phyloP scores from a whole-genome alignment of 1,139 yeast species.

The Groenewaldozyma auringiensis region DNA sequence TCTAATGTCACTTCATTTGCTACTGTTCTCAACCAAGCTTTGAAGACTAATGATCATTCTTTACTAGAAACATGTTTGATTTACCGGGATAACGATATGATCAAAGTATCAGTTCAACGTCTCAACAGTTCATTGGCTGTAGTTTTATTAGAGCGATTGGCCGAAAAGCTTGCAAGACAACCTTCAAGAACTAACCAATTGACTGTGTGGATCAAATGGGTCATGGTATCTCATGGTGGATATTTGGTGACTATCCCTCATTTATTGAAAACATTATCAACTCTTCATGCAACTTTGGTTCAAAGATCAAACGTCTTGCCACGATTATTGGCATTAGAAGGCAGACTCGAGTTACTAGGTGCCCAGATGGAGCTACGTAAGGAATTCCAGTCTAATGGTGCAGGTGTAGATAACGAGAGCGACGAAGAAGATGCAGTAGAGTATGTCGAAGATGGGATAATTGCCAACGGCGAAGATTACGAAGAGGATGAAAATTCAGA shows the following conservation, averaged over 20 bases:
- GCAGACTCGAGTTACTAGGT: slow-evolving; percentile 63
- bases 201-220: slow-evolving; percentile 90
- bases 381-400: slow-evolving; percentile 34
- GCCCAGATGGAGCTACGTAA: slow-evolving; percentile 64
- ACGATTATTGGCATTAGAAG: slow-evolving; percentile 72
- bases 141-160: slow-evolving; percentile 65
- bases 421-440: slow-evolving; percentile 40
- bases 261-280: slow-evolving; percentile 57
- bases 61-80: slow-evolving; percentile 62
- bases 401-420: slow-evolving; percentile 22
- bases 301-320: slow-evolving; percentile 72
- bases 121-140: slow-evolving; percentile 70
- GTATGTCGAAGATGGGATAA: slow-evolving; percentile 45
- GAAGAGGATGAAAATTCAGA: slow-evolving; percentile 33
- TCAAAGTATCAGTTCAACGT: slow-evolving; percentile 63
- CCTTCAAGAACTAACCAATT: slow-evolving; percentile 65
- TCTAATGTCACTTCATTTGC: slow-evolving; percentile 28
- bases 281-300: slow-evolving; percentile 68
- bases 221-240: slow-evolving; percentile 85
- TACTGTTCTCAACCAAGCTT: slow-evolving; percentile 35
- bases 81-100: slow-evolving; percentile 61
- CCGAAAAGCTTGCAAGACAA: slow-evolving; percentile 71
- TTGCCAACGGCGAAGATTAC: slow-evolving; percentile 37
- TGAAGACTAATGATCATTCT: slow-evolving; percentile 35
- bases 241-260: slow-evolving; percentile 64